Conservation (phyloP, 2,329 filamentous ascomycete species). For the Scytalidium sp. region DNA sequence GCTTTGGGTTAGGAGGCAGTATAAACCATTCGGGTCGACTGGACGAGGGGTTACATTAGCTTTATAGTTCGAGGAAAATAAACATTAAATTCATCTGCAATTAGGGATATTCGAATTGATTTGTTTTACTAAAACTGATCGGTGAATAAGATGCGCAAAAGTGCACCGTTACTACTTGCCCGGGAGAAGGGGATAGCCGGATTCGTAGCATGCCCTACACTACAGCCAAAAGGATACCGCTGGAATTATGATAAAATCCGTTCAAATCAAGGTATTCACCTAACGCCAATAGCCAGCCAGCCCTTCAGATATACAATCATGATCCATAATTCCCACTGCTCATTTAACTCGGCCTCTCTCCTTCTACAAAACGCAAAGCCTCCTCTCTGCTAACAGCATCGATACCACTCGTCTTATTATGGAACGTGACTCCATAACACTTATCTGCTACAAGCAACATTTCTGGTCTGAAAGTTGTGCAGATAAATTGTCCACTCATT, state of each 20-base stretch:
- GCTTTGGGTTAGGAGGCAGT: too few species aligned
- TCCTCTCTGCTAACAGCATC: conserved; percentile 85
- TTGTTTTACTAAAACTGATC: too few species aligned
- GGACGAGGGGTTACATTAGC: too few species aligned
- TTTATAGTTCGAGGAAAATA: too few species aligned
- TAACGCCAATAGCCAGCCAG: not conserved
- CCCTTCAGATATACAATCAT: not conserved
- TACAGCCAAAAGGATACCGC: not conserved
- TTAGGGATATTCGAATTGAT: too few species aligned
- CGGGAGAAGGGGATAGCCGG: too few species aligned
- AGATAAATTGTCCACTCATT: conserved; percentile 81
- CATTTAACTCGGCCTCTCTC: conserved; percentile 48
- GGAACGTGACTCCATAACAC: conserved; percentile 94
- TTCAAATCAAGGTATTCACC: not conserved
- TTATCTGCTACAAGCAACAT: conserved; percentile 95
- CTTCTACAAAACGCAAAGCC: conserved; percentile 91
- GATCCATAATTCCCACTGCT: not conserved
- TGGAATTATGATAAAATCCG: not conserved
- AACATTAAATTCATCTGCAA: too few species aligned
- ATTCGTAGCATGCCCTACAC: too few species aligned
- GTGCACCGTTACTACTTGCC: too few species aligned
- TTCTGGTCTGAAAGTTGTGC: conserved; percentile 96
- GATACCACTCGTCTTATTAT: conserved; percentile 91
- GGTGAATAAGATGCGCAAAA: too few species aligned
- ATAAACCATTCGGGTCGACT: too few species aligned